Evolutionary conservation across 352 stramenopile species (phyloP), one percentile per base, ranked within the genome.

Genomic region (Pythium rishiriense): DNA sequence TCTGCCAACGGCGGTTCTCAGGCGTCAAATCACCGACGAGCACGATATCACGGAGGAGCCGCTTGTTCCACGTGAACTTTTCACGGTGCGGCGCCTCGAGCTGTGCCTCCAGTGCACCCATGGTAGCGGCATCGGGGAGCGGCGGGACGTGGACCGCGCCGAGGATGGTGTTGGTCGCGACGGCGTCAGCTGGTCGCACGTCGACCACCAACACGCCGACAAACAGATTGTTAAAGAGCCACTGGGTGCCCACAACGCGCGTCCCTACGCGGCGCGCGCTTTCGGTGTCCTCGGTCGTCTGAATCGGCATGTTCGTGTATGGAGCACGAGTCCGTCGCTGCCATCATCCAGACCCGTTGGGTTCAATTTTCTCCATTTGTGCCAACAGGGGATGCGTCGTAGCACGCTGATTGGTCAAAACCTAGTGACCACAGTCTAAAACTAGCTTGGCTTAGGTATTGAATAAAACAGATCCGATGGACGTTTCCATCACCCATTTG

Each of bases 191-290:
- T 11, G 62, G 43, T 19, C 85, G 78, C 24, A 70, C 68, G 69
- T 93, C 85, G n/a, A 92, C 37, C 21, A 93, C 22, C 31, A 91
- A 15, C 49, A 81, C 75, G 39, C 85, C 85, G 11, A 83, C 72
- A 50, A 85, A 73, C 46, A 92, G 72, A 45, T 90, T 78, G 78
- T 93, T 92, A 64, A 83, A 91, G 26, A 92, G 79, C 81, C 79
- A 93, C 42, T 70, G 78, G 22, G 67, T 75, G 62, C 84, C 72
- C 25, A 90, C 83, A 3, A 47, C 39, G 3, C 56, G 54, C 9
- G 46, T 64, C 19, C 17, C 17, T 24, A 69, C 62, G 6, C 17
- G 19, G 17, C 64, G 57, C 10, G 11, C 15, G 21, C 17, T 11
- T 46, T 46, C 22, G 28, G 49, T 28, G 19, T 41, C 48, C 17